Evolutionary conservation across 768 basidiomycete species (phyloP).

Genomic region (Termitomyces sp.): DNA sequence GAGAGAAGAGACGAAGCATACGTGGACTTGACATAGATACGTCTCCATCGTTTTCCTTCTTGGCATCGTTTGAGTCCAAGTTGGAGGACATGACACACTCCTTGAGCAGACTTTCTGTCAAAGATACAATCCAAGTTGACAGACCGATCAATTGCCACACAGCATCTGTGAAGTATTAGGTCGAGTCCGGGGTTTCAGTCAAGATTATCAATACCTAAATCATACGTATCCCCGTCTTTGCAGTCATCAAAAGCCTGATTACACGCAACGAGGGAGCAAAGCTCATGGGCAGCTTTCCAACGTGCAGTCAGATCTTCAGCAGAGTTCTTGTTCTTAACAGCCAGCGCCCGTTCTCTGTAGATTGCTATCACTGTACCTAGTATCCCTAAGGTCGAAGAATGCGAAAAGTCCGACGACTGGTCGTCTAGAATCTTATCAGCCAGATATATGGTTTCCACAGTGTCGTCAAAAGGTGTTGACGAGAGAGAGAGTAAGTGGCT

Average conservation of each 20-base stretch:
- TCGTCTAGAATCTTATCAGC: conserved; percentile 44
- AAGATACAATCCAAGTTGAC: conserved; percentile 56
- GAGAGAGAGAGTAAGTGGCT: conserved; percentile 49
- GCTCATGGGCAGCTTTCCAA: conserved; percentile 64
- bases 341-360: conserved; percentile 31
- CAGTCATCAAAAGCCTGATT: conserved; percentile 67
- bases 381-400: conserved; percentile 39
- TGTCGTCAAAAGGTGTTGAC: conserved; percentile 35
- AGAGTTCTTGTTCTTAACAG: conserved; percentile 16
- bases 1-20: neutral
- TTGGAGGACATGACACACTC: conserved; percentile 40
- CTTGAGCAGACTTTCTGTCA: conserved; percentile 61
- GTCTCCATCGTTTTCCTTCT: neutral
- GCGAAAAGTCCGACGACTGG: conserved; percentile 33
- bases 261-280: conserved; percentile 59
- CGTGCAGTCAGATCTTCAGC: conserved; percentile 36
- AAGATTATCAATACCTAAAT: conserved; percentile 43
- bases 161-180: conserved; percentile 42
- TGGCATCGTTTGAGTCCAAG: neutral
- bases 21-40: neutral
- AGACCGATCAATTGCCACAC: conserved; percentile 71
- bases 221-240: conserved; percentile 55
- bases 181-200: neutral
- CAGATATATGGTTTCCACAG: conserved; percentile 44
- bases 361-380: conserved; percentile 45